Base-by-base conservation (phyloP, 495 filamentous ascomycete genomes). In the Penicillium daleae region DNA sequence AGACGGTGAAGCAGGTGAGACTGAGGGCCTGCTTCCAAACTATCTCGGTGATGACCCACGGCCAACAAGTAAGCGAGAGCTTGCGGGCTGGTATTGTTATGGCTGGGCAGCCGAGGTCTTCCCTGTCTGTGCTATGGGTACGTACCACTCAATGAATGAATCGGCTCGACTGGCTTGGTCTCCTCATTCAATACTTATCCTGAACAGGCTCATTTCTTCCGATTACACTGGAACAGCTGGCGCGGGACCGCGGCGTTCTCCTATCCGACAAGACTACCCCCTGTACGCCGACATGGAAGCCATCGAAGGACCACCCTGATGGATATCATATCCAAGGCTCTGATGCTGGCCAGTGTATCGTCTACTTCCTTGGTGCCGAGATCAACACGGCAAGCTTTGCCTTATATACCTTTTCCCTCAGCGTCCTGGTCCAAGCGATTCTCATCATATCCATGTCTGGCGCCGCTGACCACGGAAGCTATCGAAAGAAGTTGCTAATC, bases 61-160 rank as follows among this genome's bases (percentile, higher is more conserved):
- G 17, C 82, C 87, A 37, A 99, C 95, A 9, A 97, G 92, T 71
- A 80, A 77, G 63, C 93, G 90, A 72, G 95, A 99, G 80, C 85
- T 97, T 33, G 84, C 85, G 12, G 95, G 95, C 57, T 99, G 94
- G 92, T 98, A 97, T 75, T 90, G 90, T 63, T 98, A 99, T 82
- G 91, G 89, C 49, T 99, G 93, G 84, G 95, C 95, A 21, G 92
- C 94, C n/a, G 95, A 99, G 76, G 93, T 97, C 44, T 99, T 97
- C 71, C 91, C 96, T 13, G 90, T 99, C 40, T 99, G 95, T 73
- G 87, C 87, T 12, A 83, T 90, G 72, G 94, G 93, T 87, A 82
- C 82, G 81, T 56, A 22, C 21, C 21, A 39, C 51, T 40, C n/a
- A 33, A 26, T 55, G 49, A 42, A 56, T 39, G 51, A 27, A 22